Percentiles rank a stretch among this genome's conserved stretches.
phyloP scores from a whole-genome alignment of 1,284 basidiomycete genomes.

The Cutaneotrichosporon mucoides region DNA sequence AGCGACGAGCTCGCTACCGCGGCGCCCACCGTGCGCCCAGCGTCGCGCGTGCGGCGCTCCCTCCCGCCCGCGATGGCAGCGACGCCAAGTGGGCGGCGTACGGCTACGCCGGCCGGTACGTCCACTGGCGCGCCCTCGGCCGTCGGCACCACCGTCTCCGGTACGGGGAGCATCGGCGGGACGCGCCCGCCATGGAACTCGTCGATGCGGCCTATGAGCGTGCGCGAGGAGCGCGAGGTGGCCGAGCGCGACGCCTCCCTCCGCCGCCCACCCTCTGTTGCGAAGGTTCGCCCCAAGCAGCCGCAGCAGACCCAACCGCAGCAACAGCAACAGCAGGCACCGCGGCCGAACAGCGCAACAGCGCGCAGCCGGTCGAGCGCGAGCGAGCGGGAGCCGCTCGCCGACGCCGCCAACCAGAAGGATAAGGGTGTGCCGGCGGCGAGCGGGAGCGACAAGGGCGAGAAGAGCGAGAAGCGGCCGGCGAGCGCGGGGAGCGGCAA shows the following conservation, averaged over 20 bases:
- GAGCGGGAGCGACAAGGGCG: too few species aligned
- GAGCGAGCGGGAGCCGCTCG: neutral
- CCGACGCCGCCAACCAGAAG: neutral
- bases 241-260: neutral
- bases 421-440: neutral
- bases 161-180: too few species aligned
- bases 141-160: too few species aligned
- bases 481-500: too few species aligned
- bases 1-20: conserved; percentile 12
- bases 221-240: conserved; percentile 2
- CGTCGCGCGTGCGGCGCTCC: conserved; percentile 19
- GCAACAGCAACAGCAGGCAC: too few species aligned
- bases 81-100: neutral
- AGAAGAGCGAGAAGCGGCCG: too few species aligned
- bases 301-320: too few species aligned
- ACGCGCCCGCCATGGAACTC: conserved; percentile 1
- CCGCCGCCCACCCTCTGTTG: too few species aligned
- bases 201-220: neutral
- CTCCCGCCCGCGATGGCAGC: conserved; percentile 27
- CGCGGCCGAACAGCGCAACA: neutral
- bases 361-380: neutral
- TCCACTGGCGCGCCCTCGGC: too few species aligned
- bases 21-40: conserved; percentile 14
- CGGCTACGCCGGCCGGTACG: neutral
- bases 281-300: too few species aligned